A percentile compares a stretch with the other conserved stretches of the same genome.
Evolutionary conservation across 495 filamentous ascomycete species (phyloP).

Genomic region (Trypethelium eluteriae): DNA sequence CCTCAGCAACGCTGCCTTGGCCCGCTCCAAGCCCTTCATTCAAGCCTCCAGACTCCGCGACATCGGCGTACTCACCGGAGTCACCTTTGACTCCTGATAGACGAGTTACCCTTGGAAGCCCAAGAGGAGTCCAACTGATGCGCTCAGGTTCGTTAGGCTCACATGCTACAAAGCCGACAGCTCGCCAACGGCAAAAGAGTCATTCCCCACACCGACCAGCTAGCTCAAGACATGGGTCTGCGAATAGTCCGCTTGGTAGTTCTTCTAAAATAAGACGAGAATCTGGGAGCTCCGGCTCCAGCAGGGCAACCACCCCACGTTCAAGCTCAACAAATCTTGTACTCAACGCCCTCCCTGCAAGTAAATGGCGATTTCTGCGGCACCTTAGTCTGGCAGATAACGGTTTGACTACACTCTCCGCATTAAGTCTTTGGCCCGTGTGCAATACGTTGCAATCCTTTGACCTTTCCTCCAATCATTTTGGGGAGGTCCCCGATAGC

Average conservation of each 20-base stretch:
- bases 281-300: constrained; percentile 88
- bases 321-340: constrained; percentile 69
- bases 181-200: constrained; percentile 56
- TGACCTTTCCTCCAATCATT: constrained; percentile 85
- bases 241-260: constrained; percentile 44
- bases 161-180: constrained; percentile 28
- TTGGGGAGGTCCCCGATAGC: constrained; percentile 83
- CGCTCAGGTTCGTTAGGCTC: constrained; percentile 45
- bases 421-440: constrained; percentile 67
- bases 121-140: constrained; percentile 42
- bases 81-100: constrained; percentile 52
- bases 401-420: constrained; percentile 67
- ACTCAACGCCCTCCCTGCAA: constrained; percentile 59
- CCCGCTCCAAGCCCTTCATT: constrained; percentile 54
- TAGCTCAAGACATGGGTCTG: constrained; percentile 62
- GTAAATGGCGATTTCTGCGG: constrained; percentile 89
- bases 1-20: constrained; percentile 67
- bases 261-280: constrained; percentile 71
- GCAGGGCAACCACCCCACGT: constrained; percentile 62
- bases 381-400: constrained; percentile 92
- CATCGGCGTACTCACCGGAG: constrained; percentile 53
- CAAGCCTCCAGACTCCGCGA: constrained; percentile 49
- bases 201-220: constrained; percentile 69
- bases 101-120: constrained; percentile 31
- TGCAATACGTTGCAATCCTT: constrained; percentile 81